Evolutionary conservation across 257 asterid genomes (phyloP), one percentile per base, ranked within the genome.

Genomic region (Mitragyna speciosa): DNA sequence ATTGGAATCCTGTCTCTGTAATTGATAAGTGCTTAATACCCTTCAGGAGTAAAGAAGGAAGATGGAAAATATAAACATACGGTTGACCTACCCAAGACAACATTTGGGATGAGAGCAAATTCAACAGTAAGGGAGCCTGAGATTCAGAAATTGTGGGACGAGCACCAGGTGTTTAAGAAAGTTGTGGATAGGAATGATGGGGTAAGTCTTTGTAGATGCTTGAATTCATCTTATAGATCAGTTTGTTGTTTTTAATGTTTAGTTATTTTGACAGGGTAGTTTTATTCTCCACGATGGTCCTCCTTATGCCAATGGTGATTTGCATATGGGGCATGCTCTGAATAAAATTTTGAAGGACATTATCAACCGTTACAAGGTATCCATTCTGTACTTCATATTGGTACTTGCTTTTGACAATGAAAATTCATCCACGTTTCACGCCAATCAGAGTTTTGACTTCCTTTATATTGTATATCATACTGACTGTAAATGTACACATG

Each of bases 211-310:
- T 66, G 58, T n/a, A 39, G 51, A 79, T 48, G 76, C 70, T 72
- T 83, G 65, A 70, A 81, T 45, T 12, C 28, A 22, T 74, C 43
- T 73, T 72, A 71, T 70, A 58, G 47, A 65, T 69, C 28, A 72
- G 75, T 45, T 78, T 24, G 24, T 75, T 80, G 73, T 80, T 63
- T 76, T 79, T 88, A 84, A 89, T 78, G 75, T 72, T 76, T 81
- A 70, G 77, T 83, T 65, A 66, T 84, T 61, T 85, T 84, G 79
- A 81, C 93, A 95, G 99, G 99, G 92, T 81, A 88, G 84, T 82
- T 96, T 96, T 86, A 92, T 96, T 84, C 97, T 94, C 78, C 99
- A 96, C 79, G 99, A 96, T 78, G 99, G 99, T 52, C 99, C 99
- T 78, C 99, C 99, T 78, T 96, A 96, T 82, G 99, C 99, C 48